Percentiles rank a stretch among this genome's conserved stretches.
phyloP scores from a whole-genome alignment of 2,329 filamentous ascomycete species.

The Trichoderma sp. region DNA sequence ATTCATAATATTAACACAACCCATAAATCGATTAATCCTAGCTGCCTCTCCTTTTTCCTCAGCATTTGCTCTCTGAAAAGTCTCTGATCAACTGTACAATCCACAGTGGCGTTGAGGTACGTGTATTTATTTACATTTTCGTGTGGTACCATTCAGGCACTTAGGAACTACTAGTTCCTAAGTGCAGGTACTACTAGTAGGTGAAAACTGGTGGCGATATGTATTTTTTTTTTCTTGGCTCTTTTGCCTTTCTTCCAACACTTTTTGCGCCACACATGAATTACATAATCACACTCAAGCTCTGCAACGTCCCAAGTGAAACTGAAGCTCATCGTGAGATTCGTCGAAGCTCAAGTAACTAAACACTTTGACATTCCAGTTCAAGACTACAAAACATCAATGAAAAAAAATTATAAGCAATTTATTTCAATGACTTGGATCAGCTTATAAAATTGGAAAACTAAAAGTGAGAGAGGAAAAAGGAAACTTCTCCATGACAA shows the following conservation, averaged over 20 bases:
- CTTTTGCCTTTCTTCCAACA: neutral
- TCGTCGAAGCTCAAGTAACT: neutral
- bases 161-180: neutral
- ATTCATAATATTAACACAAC: no score
- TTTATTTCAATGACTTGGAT: neutral
- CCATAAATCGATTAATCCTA: neutral
- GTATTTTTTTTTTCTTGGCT: neutral
- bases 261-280: neutral
- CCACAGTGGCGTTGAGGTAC: neutral
- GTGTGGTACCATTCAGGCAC: neutral
- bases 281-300: constrained; percentile 3
- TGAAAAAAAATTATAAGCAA: neutral
- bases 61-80: neutral
- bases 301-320: neutral
- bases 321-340: neutral
- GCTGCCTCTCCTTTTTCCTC: neutral
- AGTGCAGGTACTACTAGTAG: no score
- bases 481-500: neutral
- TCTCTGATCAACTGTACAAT: neutral
- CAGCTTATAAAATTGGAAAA: neutral
- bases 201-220: neutral
- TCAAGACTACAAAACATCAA: neutral
- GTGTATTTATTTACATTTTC: neutral
- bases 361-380: neutral
- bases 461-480: neutral